Base-by-base conservation (phyloP, 2,329 filamentous ascomycete species). In the Thelonectria blattea region DNA sequence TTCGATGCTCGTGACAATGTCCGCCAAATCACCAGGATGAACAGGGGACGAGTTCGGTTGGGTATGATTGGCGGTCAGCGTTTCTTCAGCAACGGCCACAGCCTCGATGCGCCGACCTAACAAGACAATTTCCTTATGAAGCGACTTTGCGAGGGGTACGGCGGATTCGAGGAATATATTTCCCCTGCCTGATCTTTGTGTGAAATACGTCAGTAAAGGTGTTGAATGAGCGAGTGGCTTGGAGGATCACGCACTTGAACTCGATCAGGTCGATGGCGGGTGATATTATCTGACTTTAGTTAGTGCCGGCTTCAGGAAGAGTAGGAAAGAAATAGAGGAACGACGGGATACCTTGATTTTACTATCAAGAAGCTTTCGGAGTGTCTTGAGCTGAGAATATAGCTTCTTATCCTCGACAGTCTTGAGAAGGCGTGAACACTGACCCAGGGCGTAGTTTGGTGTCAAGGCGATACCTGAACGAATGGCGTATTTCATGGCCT, bases 261-360 rank as follows among this genome's bases (percentile, higher is more conserved):
- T 97, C 92, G 69, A 97, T 92, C 81, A 97, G 88, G 73, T 97
- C 92, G 71, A 96, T 94, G 10, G 92, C 91, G 1, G 93, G 93
- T 11, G 92, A 93, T 47, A 97, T 88, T 65, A 97, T 92, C 88
- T 92, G 64, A 32, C 41, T 50, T n/a, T 37, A 32, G 52, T 62
- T 56, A 59, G 48, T 34, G 17, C 48, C 18, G 47, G 56, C 48
- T 34, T 39, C 39, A 17, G 17, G 12, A 32, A 51, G 22, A 24
- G 47, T 6, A 22, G 30, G n/a, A 5, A 22, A 50, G 20, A 51
- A 15, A n/a, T 18, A 15, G 27, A 14, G 9, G 46, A 20, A 32
- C 3, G 27, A 22, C 42, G 32, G n/a, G 39, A n/a, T 64, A 91
- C 90, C 77, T 88, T 90, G 69, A 98, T 97, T 75, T 97, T 98